Evolutionary conservation across 257 asterid genomes (phyloP).

Genomic region (Gynochthodes officinalis): DNA sequence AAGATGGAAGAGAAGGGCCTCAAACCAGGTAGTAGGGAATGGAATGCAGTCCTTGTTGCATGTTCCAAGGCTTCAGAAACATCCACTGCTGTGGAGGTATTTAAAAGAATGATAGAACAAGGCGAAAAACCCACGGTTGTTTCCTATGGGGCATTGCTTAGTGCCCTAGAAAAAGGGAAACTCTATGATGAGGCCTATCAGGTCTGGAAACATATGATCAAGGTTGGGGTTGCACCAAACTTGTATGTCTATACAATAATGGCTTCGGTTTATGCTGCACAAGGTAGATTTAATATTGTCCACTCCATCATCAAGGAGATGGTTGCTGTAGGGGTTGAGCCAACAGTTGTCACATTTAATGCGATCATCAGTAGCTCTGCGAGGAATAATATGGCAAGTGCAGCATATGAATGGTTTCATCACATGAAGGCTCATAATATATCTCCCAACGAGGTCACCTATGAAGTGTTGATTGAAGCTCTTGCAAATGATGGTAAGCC

Average conservation of each 20-base stretch:
- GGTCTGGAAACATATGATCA: slow-evolving; percentile 90
- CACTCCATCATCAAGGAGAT: slow-evolving; percentile 62
- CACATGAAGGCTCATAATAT: slow-evolving; percentile 49
- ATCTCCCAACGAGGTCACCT: slow-evolving; percentile 77
- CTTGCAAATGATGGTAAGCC: slow-evolving; percentile 83
- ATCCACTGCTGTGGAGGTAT: slow-evolving; percentile 71
- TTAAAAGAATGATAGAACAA: slow-evolving; percentile 83
- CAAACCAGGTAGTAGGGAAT: slow-evolving; percentile 71
- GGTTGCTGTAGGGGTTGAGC: slow-evolving; percentile 47
- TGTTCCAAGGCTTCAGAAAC: slow-evolving; percentile 90
- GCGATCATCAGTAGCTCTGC: slow-evolving; percentile 82
- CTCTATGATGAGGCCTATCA: slow-evolving; percentile 76
- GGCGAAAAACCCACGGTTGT: slow-evolving; percentile 82
- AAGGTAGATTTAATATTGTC: slow-evolving; percentile 56
- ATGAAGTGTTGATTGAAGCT: slow-evolving; percentile 66
- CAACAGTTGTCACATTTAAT: slow-evolving; percentile 87
- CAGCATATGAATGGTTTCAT: slow-evolving; percentile 80
- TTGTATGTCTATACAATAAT: slow-evolving; percentile 80
- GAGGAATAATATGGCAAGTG: slow-evolving; percentile 37
- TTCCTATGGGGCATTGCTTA: slow-evolving; percentile 89
- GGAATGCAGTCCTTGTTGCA: slow-evolving; percentile 92
- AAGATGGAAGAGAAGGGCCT: slow-evolving; percentile 97
- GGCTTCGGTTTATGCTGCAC: slow-evolving; percentile 77
- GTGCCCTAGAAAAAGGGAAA: slow-evolving; percentile 91
- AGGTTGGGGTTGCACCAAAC: slow-evolving; percentile 66